These are phyloP conservation scores for Sequoiadendron giganteum DNA, from an alignment of 75 land plant genomes.

Conservation along the genomic window DNA sequence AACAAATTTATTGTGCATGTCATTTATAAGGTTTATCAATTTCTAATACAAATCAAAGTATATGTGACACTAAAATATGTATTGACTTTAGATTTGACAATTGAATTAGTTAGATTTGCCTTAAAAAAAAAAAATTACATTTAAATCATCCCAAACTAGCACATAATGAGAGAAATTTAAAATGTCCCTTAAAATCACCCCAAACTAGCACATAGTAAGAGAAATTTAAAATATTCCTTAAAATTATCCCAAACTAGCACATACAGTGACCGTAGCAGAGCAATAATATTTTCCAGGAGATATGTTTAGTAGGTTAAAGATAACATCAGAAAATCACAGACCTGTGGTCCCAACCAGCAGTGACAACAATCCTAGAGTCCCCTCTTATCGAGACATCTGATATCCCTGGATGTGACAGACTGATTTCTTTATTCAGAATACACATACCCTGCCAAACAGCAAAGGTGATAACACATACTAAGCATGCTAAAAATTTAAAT, in stretches of 20 bases:
- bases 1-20: neutral
- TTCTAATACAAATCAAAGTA: neutral
- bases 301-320: neutral
- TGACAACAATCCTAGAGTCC: slow-evolving; percentile 84
- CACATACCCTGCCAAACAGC: slow-evolving; percentile 40
- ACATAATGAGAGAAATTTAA: neutral
- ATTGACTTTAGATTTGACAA: neutral
- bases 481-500: neutral
- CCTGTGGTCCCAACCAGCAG: slow-evolving; percentile 99
- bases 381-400: slow-evolving; percentile 61
- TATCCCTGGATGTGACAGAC: slow-evolving; percentile 71
- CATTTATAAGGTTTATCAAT: neutral
- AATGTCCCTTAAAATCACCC: too few species aligned
- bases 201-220: neutral
- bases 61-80: neutral
- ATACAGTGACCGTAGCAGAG: neutral
- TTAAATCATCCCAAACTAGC: too few species aligned
- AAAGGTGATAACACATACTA: neutral
- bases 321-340: slow-evolving; percentile 18
- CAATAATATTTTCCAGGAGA: neutral
- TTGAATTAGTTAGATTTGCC: neutral
- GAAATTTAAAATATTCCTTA: neutral
- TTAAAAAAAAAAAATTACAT: neutral
- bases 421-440: slow-evolving; percentile 57
- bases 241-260: neutral